Evolutionary conservation across 192 early-diverging fungal species (phyloP), one percentile per base, ranked within the genome.

Genomic region (Coemansia sp.): DNA sequence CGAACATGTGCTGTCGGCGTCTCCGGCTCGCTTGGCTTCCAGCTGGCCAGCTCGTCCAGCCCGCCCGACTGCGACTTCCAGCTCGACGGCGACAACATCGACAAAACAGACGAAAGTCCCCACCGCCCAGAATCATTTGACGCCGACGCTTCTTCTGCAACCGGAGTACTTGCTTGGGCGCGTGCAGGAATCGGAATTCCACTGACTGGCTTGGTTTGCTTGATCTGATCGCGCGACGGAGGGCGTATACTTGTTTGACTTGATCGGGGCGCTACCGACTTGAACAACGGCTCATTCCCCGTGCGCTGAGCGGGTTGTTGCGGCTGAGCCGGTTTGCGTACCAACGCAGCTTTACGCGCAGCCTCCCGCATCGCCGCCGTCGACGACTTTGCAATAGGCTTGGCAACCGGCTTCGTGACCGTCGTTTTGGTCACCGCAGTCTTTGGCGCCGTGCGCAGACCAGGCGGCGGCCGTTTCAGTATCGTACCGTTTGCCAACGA

Each of bases 331-430:
- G 60, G 54, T 5, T 61, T 61, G 14, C 69, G 57, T 3, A 59
- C 60, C 0, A 63, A 43, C 38, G 67, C 67, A 3, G 73, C 73
- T 13, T 52, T 50, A 4, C 75, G 65, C 5, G 69, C 75, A 0
- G 77, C 71, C 59, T 80, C 77, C 26, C 77, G 77, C 71, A 80
- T 74, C 3, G 71, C 77, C 0, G 71, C 76, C 1, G 67, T 66
- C 16, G 71, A 70, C 11, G 76, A 70, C 57, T 79, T 79, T 27
- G 45, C 29, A 32, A 9, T 6, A 7, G 29, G 29, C 29, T 32
- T 32, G 5, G 29, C 29, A 32, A 32, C 7, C 6, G 29, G 29
- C 29, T 32, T 32, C 7, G 29, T 32, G 1, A 32, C 7, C 1
- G 29, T 32, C 7, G 29, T 32, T 6, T 32, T 32, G 29, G 29